Evolutionary conservation across 129 eudicot species (phyloP), one percentile per base, ranked within the genome.

Genomic region (Escallonia rubra): DNA sequence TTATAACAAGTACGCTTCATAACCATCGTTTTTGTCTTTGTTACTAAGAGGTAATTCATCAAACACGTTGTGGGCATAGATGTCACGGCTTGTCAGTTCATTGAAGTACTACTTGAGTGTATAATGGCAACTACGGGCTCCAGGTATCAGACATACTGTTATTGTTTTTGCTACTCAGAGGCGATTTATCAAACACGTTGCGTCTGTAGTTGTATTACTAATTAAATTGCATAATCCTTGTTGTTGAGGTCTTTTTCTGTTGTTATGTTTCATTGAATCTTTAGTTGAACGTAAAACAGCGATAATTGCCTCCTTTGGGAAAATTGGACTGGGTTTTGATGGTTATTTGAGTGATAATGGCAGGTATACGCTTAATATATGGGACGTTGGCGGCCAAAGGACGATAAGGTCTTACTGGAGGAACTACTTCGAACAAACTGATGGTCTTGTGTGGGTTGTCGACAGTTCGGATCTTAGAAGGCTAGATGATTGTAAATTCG

Each of bases 361-460:
- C 75, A 92, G 98, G 89, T 92, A 93, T 71, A 86, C 87, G 5
- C 86, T 93, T 45, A 89, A 93, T 74, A 93, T 93, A 76, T 93
- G 96, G 98, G 98, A 93, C 79, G 98, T 93, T 59, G 96, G 96
- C 41, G 98, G 98, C 48, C 98, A 93, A 70, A 93, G 76, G 71
- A 93, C 98, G 0, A 93, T 93, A 71, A 73, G 98, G 51, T 85
- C 98, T 39, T 93, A 89, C 70, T 93, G 98, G 98, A 93, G 98
- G 81, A 93, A 93, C 80, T 93, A 93, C 77, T 93, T 93, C 68
- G 98, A 93, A 79, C 98, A 93, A 77, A 89, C 96, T 43, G 96
- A 93, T 82, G 98, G 98, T 15, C 78, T 93, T 73, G 89, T 93
- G 8, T 92, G 96, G 98, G 96, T 92, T 62, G 98, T 92, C 63